Conservation (phyloP, 352 stramenopile species). For the Phytophthora kernoviae region DNA sequence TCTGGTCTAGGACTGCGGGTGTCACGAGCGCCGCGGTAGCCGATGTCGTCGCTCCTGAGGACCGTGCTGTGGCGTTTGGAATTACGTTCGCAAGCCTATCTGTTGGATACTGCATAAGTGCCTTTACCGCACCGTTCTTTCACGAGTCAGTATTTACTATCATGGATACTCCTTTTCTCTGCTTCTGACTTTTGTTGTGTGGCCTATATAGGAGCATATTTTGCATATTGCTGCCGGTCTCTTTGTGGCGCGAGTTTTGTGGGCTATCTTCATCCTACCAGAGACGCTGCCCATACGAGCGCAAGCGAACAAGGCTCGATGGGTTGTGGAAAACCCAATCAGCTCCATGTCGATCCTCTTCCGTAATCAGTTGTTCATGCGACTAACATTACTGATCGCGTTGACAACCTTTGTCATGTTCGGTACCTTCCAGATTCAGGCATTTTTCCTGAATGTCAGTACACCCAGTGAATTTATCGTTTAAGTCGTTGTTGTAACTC, state of each 20-base stretch:
- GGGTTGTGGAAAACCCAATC: constrained; percentile 59
- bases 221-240: constrained; percentile 50
- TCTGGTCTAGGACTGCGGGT: constrained; percentile 45
- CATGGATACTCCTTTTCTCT: neutral
- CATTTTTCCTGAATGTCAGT: constrained; percentile 77
- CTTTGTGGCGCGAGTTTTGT: constrained; percentile 60
- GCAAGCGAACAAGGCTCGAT: constrained; percentile 32
- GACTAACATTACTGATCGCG: constrained; percentile 67
- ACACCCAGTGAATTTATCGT: neutral
- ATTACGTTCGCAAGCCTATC: constrained; percentile 57
- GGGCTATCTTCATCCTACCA: constrained; percentile 53
- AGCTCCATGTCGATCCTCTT: constrained; percentile 69
- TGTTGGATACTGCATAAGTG: constrained; percentile 61
- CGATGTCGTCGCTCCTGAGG: constrained; percentile 55
- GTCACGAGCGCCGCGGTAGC: constrained; percentile 65
- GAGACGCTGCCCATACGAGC: constrained; percentile 59
- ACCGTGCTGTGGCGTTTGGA: constrained; percentile 63
- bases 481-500: constrained; percentile 5
- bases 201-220: constrained; percentile 43
- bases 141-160: constrained; percentile 35
- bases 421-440: constrained; percentile 62
- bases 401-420: constrained; percentile 71
- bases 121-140: constrained; percentile 60
- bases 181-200: neutral
- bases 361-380: constrained; percentile 64